phyloP scores from a whole-genome alignment of 129 eudicot genomes.

The Smallanthus sonchifolius region DNA sequence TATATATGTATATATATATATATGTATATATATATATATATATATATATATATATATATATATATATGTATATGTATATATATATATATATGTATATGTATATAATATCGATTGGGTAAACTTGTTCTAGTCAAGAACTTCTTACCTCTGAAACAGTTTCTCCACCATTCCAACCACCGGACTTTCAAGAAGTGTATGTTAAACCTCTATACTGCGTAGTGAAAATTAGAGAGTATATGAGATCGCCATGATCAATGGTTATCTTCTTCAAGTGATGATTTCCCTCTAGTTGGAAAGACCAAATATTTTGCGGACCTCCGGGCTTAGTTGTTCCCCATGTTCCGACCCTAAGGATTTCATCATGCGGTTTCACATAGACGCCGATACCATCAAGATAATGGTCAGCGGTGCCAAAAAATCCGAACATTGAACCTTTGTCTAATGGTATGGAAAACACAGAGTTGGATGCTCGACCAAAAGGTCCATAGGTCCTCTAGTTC shows the following conservation, averaged over 20 bases:
- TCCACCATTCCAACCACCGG: constrained; percentile 14
- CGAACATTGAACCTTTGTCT: neutral
- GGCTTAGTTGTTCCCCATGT: neutral
- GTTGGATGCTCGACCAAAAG: neutral
- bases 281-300: neutral
- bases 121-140: neutral
- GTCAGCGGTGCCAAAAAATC: constrained; percentile 10
- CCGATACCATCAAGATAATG: neutral
- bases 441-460: neutral
- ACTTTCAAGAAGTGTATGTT: neutral
- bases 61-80: too few species aligned
- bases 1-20: too few species aligned
- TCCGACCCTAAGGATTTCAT: neutral
- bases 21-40: too few species aligned
- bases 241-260: constrained; percentile 8
- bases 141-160: neutral
- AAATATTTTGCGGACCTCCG: neutral
- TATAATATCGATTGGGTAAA: neutral
- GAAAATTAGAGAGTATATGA: constrained; percentile 18
- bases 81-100: too few species aligned
- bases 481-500: constrained; percentile 8
- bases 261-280: constrained; percentile 21
- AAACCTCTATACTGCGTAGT: neutral
- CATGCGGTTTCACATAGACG: neutral
- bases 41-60: too few species aligned